These are phyloP conservation scores for Nidula niveotomentosa DNA, from an alignment of 1,284 basidiomycete species.

Conservation along the genomic window DNA sequence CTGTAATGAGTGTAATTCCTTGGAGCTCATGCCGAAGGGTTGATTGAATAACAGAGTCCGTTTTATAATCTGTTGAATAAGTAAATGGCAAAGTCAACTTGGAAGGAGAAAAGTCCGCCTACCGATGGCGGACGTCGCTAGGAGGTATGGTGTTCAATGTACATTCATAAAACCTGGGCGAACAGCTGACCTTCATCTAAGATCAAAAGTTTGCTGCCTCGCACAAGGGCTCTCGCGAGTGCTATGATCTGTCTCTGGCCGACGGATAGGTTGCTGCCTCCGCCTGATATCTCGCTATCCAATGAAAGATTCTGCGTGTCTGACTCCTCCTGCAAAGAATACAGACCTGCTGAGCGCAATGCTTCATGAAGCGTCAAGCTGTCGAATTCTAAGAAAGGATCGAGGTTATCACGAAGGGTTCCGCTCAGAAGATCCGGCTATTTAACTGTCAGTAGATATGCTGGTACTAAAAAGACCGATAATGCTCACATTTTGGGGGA, in stretches of 20 bases:
- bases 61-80: slow-evolving; percentile 43
- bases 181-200: slow-evolving; percentile 22
- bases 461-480: slow-evolving; percentile 17
- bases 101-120: too few relatives aligned
- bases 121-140: slow-evolving; percentile 11
- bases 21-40: slow-evolving; percentile 35
- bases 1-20: slow-evolving; percentile 56
- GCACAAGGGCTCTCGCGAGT: slow-evolving; percentile 22
- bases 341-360: slow-evolving; percentile 55
- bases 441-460: background rate
- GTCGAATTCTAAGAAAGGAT: slow-evolving; percentile 74
- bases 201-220: slow-evolving; percentile 4
- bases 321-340: slow-evolving; percentile 45
- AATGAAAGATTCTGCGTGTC: slow-evolving; percentile 48
- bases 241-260: slow-evolving; percentile 72
- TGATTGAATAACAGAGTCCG: slow-evolving; percentile 53
- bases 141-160: slow-evolving; percentile 5
- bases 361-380: slow-evolving; percentile 61
- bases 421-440: slow-evolving; percentile 34
- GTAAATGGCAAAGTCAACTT: slow-evolving; percentile 10
- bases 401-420: slow-evolving; percentile 35
- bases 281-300: slow-evolving; percentile 50
- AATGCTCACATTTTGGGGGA: slow-evolving; percentile 44
- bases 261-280: slow-evolving; percentile 69
- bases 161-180: slow-evolving; percentile 30